These are phyloP conservation scores for Sphaceloma murrayae DNA, from an alignment of 2,329 filamentous ascomycete genomes.

Conservation along the genomic window DNA sequence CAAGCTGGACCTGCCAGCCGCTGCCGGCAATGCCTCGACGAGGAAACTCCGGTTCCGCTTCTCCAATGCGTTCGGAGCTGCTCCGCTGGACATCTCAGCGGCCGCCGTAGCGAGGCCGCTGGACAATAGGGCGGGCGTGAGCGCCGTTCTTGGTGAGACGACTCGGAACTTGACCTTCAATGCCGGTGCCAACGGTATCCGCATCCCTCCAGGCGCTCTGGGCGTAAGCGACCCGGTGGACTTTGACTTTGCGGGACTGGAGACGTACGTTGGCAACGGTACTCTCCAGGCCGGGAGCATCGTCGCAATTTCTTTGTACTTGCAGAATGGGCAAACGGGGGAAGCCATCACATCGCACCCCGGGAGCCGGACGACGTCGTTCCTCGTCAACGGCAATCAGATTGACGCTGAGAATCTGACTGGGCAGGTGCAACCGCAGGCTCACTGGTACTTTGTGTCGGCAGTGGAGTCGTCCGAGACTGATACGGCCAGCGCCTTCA, in stretches of 20 bases:
- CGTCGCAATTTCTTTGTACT: constrained; percentile 51
- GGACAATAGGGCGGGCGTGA: constrained; percentile 45
- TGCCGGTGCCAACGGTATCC: constrained; percentile 39
- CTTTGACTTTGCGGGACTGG: constrained; percentile 28
- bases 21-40: constrained; percentile 20
- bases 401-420: constrained; percentile 41
- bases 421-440: constrained; percentile 24
- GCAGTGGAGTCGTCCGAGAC: constrained; percentile 48
- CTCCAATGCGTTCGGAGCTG: constrained; percentile 56
- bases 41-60: constrained; percentile 50
- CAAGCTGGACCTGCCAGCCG: constrained; percentile 47
- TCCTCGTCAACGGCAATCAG: constrained; percentile 50
- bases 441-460: constrained; percentile 51
- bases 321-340: constrained; percentile 46
- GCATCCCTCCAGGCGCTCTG: constrained; percentile 47
- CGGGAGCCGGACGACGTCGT: constrained; percentile 54
- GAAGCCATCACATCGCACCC: constrained; percentile 55
- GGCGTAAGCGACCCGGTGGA: constrained; percentile 53
- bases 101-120: constrained; percentile 49
- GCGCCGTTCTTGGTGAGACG: constrained; percentile 44
- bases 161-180: constrained; percentile 50
- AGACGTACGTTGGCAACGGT: constrained; percentile 10
- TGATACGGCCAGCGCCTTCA: constrained; percentile 35
- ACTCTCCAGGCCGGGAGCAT: constrained; percentile 42
- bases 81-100: constrained; percentile 50